Base-by-base conservation (phyloP, 1,139 yeast genomes). In the Yamadazyma friedrichii region DNA sequence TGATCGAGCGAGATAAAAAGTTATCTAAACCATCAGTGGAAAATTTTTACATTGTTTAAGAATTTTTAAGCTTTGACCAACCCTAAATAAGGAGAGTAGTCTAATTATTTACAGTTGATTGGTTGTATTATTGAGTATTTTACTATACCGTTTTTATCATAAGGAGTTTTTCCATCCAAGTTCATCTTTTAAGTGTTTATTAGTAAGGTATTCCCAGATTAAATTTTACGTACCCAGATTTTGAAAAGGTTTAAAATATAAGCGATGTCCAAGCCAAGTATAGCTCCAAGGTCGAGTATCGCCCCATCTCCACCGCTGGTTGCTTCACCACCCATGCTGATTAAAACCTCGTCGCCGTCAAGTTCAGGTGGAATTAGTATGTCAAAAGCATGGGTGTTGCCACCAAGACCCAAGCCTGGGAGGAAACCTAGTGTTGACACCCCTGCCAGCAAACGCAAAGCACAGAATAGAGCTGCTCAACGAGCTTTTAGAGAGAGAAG, bases 401-500 rank as follows among this genome's bases (percentile, higher is more conserved):
- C 96, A 2, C 96, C 96, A 9, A 67, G 95, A 44, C 94, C 95
- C 5, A 88, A 87, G 58, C 95, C 96, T 0, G 96, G 96, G 9
- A 68, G 96, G 45, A 88, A 88, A 61, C 96, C 96, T 10, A 77
- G 89, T 45, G 80, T 78, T 3, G 86, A 79, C 49, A 80, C 85
- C 0, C 86, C 87, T 1, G 84, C 85, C 1, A 76, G 83, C 33
- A 86, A 87, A 56, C 69, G 96, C 43, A 88, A 89, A 62, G 95
- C 96, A 0, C 97, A 91, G 64, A 91, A 91, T 59, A 72, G 98
- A 45, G 96, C 95, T 20, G 98, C 98, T 2, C 98, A 89, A 65
- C 64, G 98, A 42, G 97, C 97, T 0, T 91, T 89, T 64, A 64
- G 95, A 47, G 88, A 88, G 61, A 67, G 94, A 52, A 63, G 94